Percentiles rank a stretch among this genome's conserved stretches.
Evolutionary conservation across 1,139 yeast genomes (phyloP).

Genomic region (Hansenula sp.): DNA sequence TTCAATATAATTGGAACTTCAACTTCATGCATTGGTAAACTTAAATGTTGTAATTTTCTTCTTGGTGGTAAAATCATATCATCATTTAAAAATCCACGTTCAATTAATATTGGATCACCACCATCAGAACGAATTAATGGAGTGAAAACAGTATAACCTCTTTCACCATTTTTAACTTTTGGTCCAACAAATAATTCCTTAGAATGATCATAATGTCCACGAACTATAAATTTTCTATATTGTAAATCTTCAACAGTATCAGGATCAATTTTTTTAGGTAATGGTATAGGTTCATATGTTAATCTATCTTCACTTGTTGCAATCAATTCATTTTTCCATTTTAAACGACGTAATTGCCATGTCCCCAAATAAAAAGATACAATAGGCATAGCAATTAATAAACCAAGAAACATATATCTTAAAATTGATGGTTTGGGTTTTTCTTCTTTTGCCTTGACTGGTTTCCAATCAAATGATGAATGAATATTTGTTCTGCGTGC

Average conservation of each 20-base stretch:
- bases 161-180: constrained; percentile 63
- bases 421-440: constrained; percentile 29
- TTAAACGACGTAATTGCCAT: constrained; percentile 85
- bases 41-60: constrained; percentile 60
- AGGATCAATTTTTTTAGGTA: constrained; percentile 55
- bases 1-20: constrained; percentile 72
- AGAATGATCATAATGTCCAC: constrained; percentile 77
- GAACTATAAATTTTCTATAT: constrained; percentile 67
- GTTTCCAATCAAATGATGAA: constrained; percentile 81
- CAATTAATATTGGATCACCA: constrained; percentile 66
- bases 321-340: constrained; percentile 87
- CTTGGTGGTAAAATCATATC: constrained; percentile 62
- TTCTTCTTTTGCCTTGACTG: constrained; percentile 49
- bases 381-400: constrained; percentile 82
- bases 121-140: constrained; percentile 79
- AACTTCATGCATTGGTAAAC: constrained; percentile 72
- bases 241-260: constrained; percentile 66
- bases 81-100: constrained; percentile 90
- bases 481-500: not conserved
- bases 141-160: constrained; percentile 74
- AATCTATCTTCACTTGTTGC: constrained; percentile 79
- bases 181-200: constrained; percentile 95
- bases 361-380: constrained; percentile 83
- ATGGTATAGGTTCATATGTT: constrained; percentile 63
- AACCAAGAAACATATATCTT: constrained; percentile 47